Evolutionary conservation across 2,329 filamentous ascomycete species (phyloP).

Genomic region (Emergomyces pasteurianus): DNA sequence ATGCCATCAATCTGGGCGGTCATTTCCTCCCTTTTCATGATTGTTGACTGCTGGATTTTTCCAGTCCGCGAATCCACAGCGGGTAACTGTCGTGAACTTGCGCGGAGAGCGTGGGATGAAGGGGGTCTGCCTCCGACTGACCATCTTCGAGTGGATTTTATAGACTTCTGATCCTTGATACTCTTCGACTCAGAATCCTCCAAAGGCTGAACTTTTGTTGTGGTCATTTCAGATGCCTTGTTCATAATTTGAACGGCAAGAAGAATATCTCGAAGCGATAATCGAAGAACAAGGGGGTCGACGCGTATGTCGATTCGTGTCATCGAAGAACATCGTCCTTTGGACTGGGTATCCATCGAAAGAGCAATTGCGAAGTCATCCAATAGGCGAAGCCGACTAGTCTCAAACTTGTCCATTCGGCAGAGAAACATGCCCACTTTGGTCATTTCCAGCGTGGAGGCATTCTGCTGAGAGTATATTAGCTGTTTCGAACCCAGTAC

Average conservation of each 20-base stretch:
- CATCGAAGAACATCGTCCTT: constrained; percentile 47
- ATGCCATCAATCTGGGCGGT: constrained; percentile 79
- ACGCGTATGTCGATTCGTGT: constrained; percentile 78
- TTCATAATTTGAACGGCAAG: constrained; percentile 85
- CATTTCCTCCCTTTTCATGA: constrained; percentile 64
- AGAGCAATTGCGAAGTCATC: constrained; percentile 92
- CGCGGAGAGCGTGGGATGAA: background rate
- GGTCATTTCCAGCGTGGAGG: constrained; percentile 82
- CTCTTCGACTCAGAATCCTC: constrained; percentile 44
- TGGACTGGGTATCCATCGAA: constrained; percentile 63
- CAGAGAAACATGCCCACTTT: constrained; percentile 97
- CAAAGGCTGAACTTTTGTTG: constrained; percentile 33
- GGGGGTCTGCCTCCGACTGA: background rate
- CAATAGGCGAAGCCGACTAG: constrained; percentile 75
- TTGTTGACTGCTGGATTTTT: constrained; percentile 31
- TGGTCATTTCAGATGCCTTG: constrained; percentile 78
- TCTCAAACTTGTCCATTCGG: constrained; percentile 95
- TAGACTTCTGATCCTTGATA: constrained; percentile 26
- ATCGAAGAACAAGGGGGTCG: constrained; percentile 77
- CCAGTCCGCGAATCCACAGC: constrained; percentile 2
- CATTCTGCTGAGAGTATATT: constrained; percentile 84
- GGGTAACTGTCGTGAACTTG: background rate
- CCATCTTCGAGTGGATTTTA: background rate
- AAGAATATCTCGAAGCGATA: constrained; percentile 89
- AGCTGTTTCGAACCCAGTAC: constrained; percentile 91